Base-by-base conservation (phyloP, 257 asterid species). In the Haberlea rhodopensis region DNA sequence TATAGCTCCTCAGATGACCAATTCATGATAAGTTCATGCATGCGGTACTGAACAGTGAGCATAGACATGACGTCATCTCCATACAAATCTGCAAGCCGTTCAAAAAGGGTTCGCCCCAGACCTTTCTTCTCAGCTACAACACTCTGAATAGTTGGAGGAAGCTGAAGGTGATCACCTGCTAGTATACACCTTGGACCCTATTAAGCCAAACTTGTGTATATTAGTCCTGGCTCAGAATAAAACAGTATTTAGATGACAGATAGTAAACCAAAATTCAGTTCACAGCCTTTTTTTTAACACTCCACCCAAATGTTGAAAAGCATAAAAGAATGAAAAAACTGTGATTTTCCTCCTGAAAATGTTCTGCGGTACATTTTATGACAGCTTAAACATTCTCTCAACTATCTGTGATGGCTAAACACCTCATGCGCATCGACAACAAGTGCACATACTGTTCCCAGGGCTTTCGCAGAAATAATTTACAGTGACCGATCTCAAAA, bases 21-120 rank as follows among this genome's bases (percentile, higher is more conserved):
- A 57, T 85, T 87, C 98, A 91, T 91, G 69, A 91, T 89, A 70
- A 79, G 89, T 63, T 85, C 87, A 56, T 91, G 95, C 98, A 92
- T 92, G 66, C 98, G 98, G 77, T 92, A 92, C 78, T 92, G 98
- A 71, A 92, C 96, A 65, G 97, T 89, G 71, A 92, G 98, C 98
- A 92, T 92, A 60, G 94, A 87, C 75, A 57, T 85, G 75, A 81
- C 81, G 19, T 81, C 88, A 67, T 87, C 89, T 55, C 96, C 90
- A 77, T 92, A 87, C 72, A 89, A 75, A 49, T 89, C 94, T 0
- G 96, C 88, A 57, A 92, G 90, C 63, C 98, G 96, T 76, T 89
- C 98, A 73, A 92, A 91, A 48, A 91, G 95, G 60, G 98, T 91
- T 84, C 83, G 79, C 63, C 98, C 98, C 61, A 91, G 73, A 65